A percentile compares a stretch with the other conserved stretches of the same genome.
phyloP scores from a whole-genome alignment of 2,329 filamentous ascomycete species.

The Delphinella strobiligena region DNA sequence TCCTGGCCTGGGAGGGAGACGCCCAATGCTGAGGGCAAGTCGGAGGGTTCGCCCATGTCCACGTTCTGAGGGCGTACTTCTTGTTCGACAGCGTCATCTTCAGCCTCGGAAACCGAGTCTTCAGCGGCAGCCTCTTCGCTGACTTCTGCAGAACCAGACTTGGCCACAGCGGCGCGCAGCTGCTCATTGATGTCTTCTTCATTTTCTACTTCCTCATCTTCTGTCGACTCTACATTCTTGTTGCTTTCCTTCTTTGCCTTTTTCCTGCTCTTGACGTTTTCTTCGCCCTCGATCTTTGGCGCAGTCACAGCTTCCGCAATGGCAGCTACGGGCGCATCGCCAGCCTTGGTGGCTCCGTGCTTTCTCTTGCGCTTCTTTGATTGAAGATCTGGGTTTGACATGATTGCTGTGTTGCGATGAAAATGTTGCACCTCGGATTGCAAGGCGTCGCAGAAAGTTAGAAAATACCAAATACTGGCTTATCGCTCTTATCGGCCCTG shows the following conservation, averaged over 20 bases:
- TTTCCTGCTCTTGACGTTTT: slow-evolving; percentile 26
- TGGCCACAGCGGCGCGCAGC: slow-evolving; percentile 19
- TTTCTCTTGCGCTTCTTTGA: slow-evolving; percentile 38
- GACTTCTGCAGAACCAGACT: slow-evolving; percentile 15
- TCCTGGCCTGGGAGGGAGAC: slow-evolving; percentile 48
- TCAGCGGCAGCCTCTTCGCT: slow-evolving; percentile 25
- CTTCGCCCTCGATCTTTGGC: slow-evolving; percentile 10
- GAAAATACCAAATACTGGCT: no score
- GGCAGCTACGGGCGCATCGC: slow-evolving; percentile 18
- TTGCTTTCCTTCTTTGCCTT: slow-evolving; percentile 27
- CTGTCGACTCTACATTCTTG: slow-evolving; percentile 17
- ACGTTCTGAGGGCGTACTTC: slow-evolving; percentile 18
- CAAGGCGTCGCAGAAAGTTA: neutral
- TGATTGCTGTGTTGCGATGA: slow-evolving; percentile 16
- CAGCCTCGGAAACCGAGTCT: slow-evolving; percentile 22
- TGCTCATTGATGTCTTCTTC: slow-evolving; percentile 22
- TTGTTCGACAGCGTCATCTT: slow-evolving; percentile 19
- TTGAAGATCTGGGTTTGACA: slow-evolving; percentile 27
- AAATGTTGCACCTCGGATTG: neutral
- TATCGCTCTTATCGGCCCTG: no score
- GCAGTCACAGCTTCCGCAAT: slow-evolving; percentile 2
- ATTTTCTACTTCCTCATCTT: slow-evolving; percentile 20
- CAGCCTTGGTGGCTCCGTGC: slow-evolving; percentile 24
- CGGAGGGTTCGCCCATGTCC: slow-evolving; percentile 27
- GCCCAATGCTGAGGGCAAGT: slow-evolving; percentile 43